Evolutionary conservation across 78 protist species (phyloP).

Genomic region (Pigoraptor vietnamica): DNA sequence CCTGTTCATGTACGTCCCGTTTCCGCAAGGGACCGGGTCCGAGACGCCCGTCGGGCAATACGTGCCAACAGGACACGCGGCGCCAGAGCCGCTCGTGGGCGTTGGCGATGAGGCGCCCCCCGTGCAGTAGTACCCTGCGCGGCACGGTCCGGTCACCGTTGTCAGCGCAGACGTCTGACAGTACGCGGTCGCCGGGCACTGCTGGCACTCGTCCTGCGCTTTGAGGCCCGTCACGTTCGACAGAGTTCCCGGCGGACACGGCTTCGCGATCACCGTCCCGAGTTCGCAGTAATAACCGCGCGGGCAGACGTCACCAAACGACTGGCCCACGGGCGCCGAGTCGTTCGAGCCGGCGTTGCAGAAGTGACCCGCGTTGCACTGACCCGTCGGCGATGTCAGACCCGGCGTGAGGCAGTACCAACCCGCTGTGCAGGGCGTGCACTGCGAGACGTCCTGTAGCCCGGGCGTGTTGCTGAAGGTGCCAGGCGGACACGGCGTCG

Average conservation of each 20-base stretch:
- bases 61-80: conserved; percentile 37
- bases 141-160: neutral
- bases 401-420: neutral
- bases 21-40: neutral
- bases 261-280: neutral
- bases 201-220: neutral
- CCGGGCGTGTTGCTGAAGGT: conserved; percentile 17
- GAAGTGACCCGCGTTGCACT: neutral
- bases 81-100: neutral
- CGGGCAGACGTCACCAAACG: conserved; percentile 14
- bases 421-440: conserved; percentile 13
- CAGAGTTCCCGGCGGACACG: conserved; percentile 11
- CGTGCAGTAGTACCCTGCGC: conserved; percentile 37
- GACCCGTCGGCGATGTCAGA: neutral
- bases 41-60: conserved; percentile 45
- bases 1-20: neutral
- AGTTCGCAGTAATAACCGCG: conserved; percentile 19
- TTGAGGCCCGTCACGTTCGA: neutral
- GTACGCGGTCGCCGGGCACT: conserved; percentile 5
- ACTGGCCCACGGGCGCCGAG: neutral
- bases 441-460: conserved; percentile 8
- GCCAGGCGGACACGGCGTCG: conserved; percentile 2
- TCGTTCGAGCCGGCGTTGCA: neutral
- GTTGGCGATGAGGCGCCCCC: neutral
- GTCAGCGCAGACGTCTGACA: neutral